phyloP scores from a whole-genome alignment of 2,329 filamentous ascomycete genomes.

The Cryphonectria naterciae region DNA sequence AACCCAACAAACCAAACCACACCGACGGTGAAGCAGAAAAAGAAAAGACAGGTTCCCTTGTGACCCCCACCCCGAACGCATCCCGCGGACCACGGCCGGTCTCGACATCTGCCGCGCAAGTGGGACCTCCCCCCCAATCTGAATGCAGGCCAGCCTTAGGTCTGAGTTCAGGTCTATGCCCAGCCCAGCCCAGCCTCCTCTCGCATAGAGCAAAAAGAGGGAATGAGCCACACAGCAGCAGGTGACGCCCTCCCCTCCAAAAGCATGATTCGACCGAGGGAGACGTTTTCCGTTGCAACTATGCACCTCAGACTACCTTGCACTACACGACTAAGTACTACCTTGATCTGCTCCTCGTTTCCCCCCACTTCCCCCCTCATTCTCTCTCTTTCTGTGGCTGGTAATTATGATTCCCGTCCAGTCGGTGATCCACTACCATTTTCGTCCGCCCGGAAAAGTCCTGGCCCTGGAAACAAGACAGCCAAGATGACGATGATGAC shows the following conservation, averaged over 20 bases:
- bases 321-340: not conserved
- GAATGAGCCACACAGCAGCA: not conserved
- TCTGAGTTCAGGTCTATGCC: too few species aligned
- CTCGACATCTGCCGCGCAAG: not conserved
- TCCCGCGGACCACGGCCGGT: constrained; percentile 9
- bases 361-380: not conserved
- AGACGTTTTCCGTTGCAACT: not conserved
- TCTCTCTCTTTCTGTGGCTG: not conserved
- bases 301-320: not conserved
- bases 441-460: constrained; percentile 3
- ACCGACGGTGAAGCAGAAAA: not conserved
- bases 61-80: constrained; percentile 6
- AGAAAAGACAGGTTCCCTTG: not conserved
- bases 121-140: not conserved
- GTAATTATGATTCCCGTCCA: not conserved
- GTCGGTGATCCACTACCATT: not conserved
- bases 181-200: not conserved
- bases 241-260: not conserved
- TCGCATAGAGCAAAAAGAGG: not conserved
- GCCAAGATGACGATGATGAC: not conserved
- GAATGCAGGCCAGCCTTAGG: not conserved
- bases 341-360: too few species aligned
- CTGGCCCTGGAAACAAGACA: not conserved
- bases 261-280: not conserved
- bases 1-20: not conserved